Evolutionary conservation across 2,329 filamentous ascomycete genomes (phyloP), one percentile per base, ranked within the genome.

Genomic region (Reticulascus tulasneorum): DNA sequence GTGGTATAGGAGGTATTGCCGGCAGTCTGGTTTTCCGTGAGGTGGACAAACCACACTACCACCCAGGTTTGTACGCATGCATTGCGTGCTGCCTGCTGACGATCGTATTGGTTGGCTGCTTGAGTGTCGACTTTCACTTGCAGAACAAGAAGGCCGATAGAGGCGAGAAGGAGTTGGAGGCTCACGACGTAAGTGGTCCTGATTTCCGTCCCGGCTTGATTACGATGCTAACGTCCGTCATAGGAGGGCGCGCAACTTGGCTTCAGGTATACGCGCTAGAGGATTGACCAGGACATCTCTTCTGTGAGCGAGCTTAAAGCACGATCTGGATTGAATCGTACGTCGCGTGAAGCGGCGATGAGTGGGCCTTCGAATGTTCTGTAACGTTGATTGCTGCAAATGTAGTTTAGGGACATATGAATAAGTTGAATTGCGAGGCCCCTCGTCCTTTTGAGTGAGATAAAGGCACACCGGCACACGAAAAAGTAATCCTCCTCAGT

Each of bases 1-100:
- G 86, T 7, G 86, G 84, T 3, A 67, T 94, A 18, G 87, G 87
- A 23, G 86, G 87, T 22, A 93, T 93, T 45, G 76, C 77, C 2
- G 85, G 85, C 18, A 78, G 76, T 47, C 66, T 87, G 38, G 80
- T 91, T 9, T 93, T 91, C 62, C 71, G 80, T 48, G 52, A 62
- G 35, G 53, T 79, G 57, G 77, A 81, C 51, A 50, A 55, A 8
- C 72, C 73, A 1, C 58, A 58, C 4, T 81, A 81, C 55, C 64
- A 56, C 49, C 74, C 74, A 0, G 75, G 75, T 17, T 58, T 78
- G 47, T 78, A 68, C 36, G 66, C 73, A 6, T 76, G 73, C 53
- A 72, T 79, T 27, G 65, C 73, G 2, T 71, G 65, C 45, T 63
- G 60, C 17, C 47, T 71, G 2, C 43, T 77, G 29, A 70, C 54